A percentile compares a stretch with the other conserved stretches of the same genome.
Evolutionary conservation across 1,284 basidiomycete species (phyloP).

Genomic region (Phlebopus sp.): DNA sequence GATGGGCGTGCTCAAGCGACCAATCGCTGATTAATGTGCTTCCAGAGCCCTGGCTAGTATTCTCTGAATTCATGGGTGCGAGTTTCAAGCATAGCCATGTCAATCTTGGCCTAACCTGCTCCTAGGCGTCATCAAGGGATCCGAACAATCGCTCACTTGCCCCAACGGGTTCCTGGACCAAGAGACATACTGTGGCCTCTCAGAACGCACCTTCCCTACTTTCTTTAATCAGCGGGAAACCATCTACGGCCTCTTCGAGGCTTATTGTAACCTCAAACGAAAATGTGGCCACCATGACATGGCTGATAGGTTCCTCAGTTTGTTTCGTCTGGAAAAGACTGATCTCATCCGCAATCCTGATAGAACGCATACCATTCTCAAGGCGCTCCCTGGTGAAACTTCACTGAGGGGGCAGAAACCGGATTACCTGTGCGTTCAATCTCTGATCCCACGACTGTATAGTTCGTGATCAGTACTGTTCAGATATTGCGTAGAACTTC

Average conservation of each 20-base stretch:
- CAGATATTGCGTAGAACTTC: too few relatives aligned
- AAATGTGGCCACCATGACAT: slow-evolving; percentile 50
- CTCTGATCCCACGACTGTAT: not conserved
- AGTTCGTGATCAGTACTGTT: slow-evolving; percentile 3
- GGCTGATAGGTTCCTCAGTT: slow-evolving; percentile 48
- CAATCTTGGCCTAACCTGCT: not conserved
- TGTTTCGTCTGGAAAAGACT: too few relatives aligned
- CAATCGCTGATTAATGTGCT: not conserved
- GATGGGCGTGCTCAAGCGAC: not conserved
- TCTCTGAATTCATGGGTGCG: slow-evolving; percentile 65
- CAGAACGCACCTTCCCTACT: slow-evolving; percentile 49
- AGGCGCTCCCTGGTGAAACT: slow-evolving; percentile 28
- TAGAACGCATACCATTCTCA: slow-evolving; percentile 49
- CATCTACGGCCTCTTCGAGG: slow-evolving; percentile 56
- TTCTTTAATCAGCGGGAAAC: slow-evolving; percentile 49
- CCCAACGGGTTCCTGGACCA: slow-evolving; percentile 41
- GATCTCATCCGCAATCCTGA: too few relatives aligned
- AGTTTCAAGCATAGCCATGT: not conserved
- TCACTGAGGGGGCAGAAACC: slow-evolving; percentile 42
- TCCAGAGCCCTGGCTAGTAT: slow-evolving; percentile 61
- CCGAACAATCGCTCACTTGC: slow-evolving; percentile 44
- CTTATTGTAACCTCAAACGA: slow-evolving; percentile 49
- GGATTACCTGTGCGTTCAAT: slow-evolving; percentile 52
- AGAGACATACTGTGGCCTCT: slow-evolving; percentile 46
- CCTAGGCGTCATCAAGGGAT: slow-evolving; percentile 67